A percentile compares a stretch with the other conserved stretches of the same genome.
phyloP scores from a whole-genome alignment of 108 stramenopile genomes.

The Skeletonema grethae region DNA sequence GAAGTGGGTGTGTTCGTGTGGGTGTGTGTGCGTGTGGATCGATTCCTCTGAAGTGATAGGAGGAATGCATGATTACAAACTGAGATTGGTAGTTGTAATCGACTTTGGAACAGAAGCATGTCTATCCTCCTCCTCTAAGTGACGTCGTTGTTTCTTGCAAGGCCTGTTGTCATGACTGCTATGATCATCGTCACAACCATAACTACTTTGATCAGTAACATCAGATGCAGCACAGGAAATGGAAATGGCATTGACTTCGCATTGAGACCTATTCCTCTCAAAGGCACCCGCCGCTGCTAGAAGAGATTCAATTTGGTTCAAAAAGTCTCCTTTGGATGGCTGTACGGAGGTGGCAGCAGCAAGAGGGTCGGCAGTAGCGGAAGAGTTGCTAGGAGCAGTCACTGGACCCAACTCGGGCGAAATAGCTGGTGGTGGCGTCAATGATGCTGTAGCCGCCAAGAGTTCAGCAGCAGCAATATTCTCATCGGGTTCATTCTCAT shows the following conservation, averaged over 20 bases:
- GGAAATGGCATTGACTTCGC: constrained; percentile 46
- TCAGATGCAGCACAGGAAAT: constrained; percentile 47
- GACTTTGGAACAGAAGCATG: constrained; percentile 27
- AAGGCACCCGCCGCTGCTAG: constrained; percentile 63
- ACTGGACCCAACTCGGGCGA: constrained; percentile 20
- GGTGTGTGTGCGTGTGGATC: not conserved
- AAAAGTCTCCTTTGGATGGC: constrained; percentile 43
- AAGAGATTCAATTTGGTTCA: constrained; percentile 70
- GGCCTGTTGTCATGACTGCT: constrained; percentile 11
- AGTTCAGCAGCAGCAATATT: constrained; percentile 4
- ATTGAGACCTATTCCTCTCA: constrained; percentile 27
- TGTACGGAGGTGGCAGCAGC: not conserved
- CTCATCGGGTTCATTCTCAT: constrained; percentile 23
- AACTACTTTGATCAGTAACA: constrained; percentile 47
- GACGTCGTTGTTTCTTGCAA: constrained; percentile 28
- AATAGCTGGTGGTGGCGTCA: constrained; percentile 7
- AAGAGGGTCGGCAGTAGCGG: constrained; percentile 6
- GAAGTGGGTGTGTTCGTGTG: not conserved
- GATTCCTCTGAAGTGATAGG: not conserved
- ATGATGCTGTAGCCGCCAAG: constrained; percentile 10
- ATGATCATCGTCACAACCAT: constrained; percentile 43
- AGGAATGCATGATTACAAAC: constrained; percentile 1
- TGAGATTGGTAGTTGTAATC: constrained; percentile 42
- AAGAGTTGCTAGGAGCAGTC: not conserved
- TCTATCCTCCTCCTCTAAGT: constrained; percentile 16